Conservation (phyloP, 257 asterid species). For the Mitragyna speciosa region DNA sequence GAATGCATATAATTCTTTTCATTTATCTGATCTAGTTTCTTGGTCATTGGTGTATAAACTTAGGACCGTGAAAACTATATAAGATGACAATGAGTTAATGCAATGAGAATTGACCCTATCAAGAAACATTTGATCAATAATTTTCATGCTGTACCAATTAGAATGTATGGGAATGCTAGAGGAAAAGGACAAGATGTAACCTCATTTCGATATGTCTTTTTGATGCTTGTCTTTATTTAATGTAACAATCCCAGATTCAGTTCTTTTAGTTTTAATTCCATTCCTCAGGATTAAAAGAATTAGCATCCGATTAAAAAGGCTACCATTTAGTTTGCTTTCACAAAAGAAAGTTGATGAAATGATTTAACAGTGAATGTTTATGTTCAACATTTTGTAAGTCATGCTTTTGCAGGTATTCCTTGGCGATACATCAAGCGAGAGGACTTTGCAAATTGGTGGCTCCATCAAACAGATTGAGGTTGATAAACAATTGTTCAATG, state of each 20-base stretch:
- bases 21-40: background rate
- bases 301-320: background rate
- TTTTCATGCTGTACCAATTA: background rate
- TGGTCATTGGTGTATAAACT: background rate
- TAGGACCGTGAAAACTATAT: no score
- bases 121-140: background rate
- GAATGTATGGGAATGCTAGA: background rate
- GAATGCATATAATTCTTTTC: background rate
- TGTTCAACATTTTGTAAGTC: conserved; percentile 48
- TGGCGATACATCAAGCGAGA: conserved; percentile 79
- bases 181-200: no score
- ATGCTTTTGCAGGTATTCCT: conserved; percentile 94
- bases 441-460: conserved; percentile 92
- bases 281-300: no score
- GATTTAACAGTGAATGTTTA: background rate
- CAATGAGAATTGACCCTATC: background rate
- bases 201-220: conserved; percentile 43
- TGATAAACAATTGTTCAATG: conserved; percentile 73
- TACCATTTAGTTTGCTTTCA: no score
- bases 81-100: background rate
- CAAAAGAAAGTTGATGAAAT: background rate
- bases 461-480: conserved; percentile 80
- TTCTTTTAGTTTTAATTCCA: background rate
- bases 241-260: background rate
- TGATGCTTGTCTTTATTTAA: background rate